Evolutionary conservation across 208 protist species (phyloP), one percentile per base, ranked within the genome.

Genomic region (Trypanosoma caninum): DNA sequence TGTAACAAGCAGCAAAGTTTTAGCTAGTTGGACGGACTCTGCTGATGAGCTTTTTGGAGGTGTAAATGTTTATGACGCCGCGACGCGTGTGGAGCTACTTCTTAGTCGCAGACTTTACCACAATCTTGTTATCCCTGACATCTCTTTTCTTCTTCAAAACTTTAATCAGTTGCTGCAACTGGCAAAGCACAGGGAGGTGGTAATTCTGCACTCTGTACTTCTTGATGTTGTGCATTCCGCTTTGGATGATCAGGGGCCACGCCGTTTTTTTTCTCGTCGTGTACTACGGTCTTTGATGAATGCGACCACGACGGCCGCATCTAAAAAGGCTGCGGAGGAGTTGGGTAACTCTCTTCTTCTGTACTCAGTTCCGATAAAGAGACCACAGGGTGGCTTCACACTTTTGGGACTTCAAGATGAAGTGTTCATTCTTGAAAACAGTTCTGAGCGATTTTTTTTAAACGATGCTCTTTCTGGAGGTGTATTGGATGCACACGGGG

Each of bases 331-430:
- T 11, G 14, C 9, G 44, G 25, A 13, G 40, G 31, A 45, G 31
- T 31, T 42, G 11, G 33, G 52, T 20, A 20, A 47, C 27, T 20
- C 54, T 48, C 28, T 48, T 65, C 33, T 22, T 30, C 44, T 54
- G 6, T 66, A 42, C 41, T 57, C 65, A 50, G 50, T 60, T 20
- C 55, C 44, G 6, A 28, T 20, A 57, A 58, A 46, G 45, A 33
- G 41, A 44, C 44, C 64, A 30, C 58, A 56, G n/a, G 57, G 66
- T 31, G 83, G 83, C 20, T 69, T 91, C n/a, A 94, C 87, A 0
- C 47, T 94, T 16, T 53, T 94, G 5, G 87, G 87, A 10, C 58
- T 91, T 8, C 80, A 87, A 38, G 87, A 94, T 50, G 87, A 94
- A 66, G 57, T 94, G 56, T 74, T 72, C 35, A 46, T 93, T 37